Conservation (phyloP, 129 eudicot species). For the Flaveria ramosissima region DNA sequence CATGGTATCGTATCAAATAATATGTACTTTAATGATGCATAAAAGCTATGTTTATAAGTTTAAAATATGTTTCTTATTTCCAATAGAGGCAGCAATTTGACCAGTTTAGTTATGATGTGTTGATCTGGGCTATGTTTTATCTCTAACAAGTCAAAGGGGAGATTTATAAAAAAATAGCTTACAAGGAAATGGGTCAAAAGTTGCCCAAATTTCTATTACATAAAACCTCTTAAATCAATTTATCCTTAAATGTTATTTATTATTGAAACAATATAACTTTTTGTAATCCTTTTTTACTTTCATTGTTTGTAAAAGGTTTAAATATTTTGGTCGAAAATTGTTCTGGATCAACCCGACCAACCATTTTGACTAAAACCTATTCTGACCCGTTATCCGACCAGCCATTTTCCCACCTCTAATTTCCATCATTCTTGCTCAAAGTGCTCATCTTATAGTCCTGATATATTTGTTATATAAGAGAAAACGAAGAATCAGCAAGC, state of each 20-base stretch:
- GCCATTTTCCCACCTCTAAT: background rate
- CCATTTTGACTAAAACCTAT: background rate
- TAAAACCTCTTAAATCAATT: background rate
- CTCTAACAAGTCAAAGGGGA: background rate
- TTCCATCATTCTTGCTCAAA: background rate
- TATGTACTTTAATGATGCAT: background rate
- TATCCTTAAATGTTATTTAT: background rate
- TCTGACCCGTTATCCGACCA: background rate
- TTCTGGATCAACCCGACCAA: background rate
- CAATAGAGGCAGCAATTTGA: background rate
- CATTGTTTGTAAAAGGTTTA: background rate
- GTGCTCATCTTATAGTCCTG: background rate
- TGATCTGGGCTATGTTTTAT: background rate
- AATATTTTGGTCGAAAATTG: background rate
- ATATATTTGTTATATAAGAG: slow-evolving; percentile 40
- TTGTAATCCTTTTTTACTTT: background rate
- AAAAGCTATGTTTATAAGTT: background rate
- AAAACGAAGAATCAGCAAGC: slow-evolving; percentile 40
- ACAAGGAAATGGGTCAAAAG: background rate
- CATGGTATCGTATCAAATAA: background rate
- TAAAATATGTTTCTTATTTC: background rate
- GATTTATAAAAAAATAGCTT: background rate
- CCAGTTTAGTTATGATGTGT: background rate
- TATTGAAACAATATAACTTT: background rate
- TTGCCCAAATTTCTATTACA: background rate